These are phyloP conservation scores for Carex arenaria DNA, from an alignment of 202 grass and related monocot genomes.

Conservation along the genomic window DNA sequence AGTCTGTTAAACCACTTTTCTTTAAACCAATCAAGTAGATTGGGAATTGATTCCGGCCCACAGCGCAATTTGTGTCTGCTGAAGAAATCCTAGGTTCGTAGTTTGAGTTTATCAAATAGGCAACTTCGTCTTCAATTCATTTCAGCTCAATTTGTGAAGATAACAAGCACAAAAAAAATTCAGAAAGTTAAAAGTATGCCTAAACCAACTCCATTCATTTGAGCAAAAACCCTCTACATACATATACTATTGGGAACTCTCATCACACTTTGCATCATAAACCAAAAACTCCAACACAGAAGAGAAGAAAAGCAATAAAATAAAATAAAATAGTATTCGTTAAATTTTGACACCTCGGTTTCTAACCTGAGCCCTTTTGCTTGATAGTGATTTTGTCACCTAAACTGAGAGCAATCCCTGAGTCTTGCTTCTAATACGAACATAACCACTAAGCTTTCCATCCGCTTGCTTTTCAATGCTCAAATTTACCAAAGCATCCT, in stretches of 20 bases:
- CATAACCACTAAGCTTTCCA: conserved; percentile 33
- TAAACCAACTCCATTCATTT: background rate
- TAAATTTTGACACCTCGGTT: background rate
- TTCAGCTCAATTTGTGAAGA: background rate
- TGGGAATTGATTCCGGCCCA: too few species aligned
- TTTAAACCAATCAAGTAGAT: too few species aligned
- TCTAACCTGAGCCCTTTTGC: conserved; percentile 33
- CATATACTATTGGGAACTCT: background rate
- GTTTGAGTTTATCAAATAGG: too few species aligned
- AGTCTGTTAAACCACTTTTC: too few species aligned
- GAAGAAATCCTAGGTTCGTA: too few species aligned
- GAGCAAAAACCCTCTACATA: background rate
- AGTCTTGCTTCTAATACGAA: conserved; percentile 44
- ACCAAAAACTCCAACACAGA: background rate
- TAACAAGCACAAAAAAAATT: background rate
- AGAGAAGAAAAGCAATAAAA: background rate
- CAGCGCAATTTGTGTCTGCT: too few species aligned
- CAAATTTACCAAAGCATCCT: conserved; percentile 45
- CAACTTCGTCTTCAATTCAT: background rate
- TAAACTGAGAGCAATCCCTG: conserved; percentile 46
- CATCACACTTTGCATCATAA: conserved; percentile 1
- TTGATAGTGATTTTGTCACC: conserved; percentile 47
- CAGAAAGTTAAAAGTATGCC: too few species aligned
- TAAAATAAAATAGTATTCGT: background rate
- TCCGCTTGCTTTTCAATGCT: conserved; percentile 41